A percentile compares a stretch with the other conserved stretches of the same genome.
Conservation (phyloP, 2,329 filamentous ascomycete genomes). For the Apiospora sp. region DNA sequence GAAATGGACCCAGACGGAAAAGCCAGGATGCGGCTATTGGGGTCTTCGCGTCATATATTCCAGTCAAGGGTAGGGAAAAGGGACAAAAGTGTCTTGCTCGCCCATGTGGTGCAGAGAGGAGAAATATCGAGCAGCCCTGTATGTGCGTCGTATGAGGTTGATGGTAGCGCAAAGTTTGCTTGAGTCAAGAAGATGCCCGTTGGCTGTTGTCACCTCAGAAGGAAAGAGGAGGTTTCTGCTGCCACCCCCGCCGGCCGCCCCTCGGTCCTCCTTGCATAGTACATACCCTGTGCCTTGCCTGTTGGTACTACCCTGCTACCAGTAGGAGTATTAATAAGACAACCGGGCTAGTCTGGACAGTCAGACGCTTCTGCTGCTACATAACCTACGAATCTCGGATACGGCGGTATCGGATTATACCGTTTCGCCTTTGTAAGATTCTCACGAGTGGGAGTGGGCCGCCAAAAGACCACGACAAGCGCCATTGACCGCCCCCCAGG, state of each 20-base stretch:
- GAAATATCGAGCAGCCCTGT: neutral
- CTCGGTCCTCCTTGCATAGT: neutral
- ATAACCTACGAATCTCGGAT: neutral
- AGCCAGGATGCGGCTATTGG: neutral
- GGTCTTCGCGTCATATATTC: neutral
- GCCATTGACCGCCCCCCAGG: slow-evolving; percentile 16
- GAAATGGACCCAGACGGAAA: neutral
- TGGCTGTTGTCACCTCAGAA: neutral
- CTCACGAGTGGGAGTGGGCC: slow-evolving; percentile 5
- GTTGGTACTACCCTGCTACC: neutral
- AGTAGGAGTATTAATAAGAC: too few relatives aligned
- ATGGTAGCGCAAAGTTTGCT: slow-evolving; percentile 9
- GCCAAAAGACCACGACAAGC: slow-evolving; percentile 1
- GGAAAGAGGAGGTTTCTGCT: neutral
- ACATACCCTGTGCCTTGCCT: neutral
- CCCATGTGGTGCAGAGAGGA: neutral
- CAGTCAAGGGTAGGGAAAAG: neutral
- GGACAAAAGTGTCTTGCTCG: neutral
- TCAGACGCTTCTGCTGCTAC: neutral
- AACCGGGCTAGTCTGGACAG: too few relatives aligned
- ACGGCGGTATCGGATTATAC: slow-evolving; percentile 14
- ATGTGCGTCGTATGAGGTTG: neutral
- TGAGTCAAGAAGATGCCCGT: slow-evolving; percentile 4
- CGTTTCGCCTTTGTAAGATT: slow-evolving; percentile 16
- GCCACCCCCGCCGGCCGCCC: neutral